Evolutionary conservation across 768 basidiomycete species (phyloP).

Genomic region (Sutorius australiensis): DNA sequence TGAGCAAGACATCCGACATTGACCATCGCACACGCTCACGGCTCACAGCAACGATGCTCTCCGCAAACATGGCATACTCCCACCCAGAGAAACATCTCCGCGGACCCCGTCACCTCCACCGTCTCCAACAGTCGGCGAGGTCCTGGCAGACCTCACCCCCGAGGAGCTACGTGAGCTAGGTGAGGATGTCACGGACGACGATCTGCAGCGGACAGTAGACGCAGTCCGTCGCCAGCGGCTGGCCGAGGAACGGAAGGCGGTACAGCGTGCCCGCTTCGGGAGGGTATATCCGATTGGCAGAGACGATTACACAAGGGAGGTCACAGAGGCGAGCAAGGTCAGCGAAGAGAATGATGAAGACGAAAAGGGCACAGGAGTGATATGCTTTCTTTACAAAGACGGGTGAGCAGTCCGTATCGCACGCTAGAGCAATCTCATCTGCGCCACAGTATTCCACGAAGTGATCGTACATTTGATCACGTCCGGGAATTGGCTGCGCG

Average conservation of each 20-base stretch:
- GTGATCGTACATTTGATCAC: constrained; percentile 70
- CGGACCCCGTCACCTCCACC: constrained; percentile 79
- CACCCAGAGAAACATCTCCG: constrained; percentile 64
- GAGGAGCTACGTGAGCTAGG: constrained; percentile 64
- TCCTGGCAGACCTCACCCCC: constrained; percentile 59
- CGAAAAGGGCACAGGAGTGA: constrained; percentile 81
- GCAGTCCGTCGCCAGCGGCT: constrained; percentile 61
- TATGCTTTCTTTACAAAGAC: constrained; percentile 94
- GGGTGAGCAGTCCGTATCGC: constrained; percentile 51
- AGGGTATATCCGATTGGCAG: constrained; percentile 83
- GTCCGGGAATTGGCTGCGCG: constrained; percentile 69
- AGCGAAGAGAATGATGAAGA: constrained; percentile 62
- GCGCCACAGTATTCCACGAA: constrained; percentile 66
- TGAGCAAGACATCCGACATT: constrained; percentile 37
- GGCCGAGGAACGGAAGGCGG: constrained; percentile 54
- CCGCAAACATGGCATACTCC: constrained; percentile 88
- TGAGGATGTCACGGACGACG: constrained; percentile 74
- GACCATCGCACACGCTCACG: not conserved
- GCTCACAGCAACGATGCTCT: constrained; percentile 83
- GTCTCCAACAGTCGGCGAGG: constrained; percentile 65
- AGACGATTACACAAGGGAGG: constrained; percentile 92
- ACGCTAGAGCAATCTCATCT: not conserved
- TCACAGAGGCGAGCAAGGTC: constrained; percentile 85
- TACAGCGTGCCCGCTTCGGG: constrained; percentile 71
- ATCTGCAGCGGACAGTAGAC: constrained; percentile 69